Percentiles rank a stretch among this genome's conserved stretches.
These are phyloP conservation scores for Globisporangium emineosum DNA, from an alignment of 352 stramenopile genomes.

Conservation along the genomic window DNA sequence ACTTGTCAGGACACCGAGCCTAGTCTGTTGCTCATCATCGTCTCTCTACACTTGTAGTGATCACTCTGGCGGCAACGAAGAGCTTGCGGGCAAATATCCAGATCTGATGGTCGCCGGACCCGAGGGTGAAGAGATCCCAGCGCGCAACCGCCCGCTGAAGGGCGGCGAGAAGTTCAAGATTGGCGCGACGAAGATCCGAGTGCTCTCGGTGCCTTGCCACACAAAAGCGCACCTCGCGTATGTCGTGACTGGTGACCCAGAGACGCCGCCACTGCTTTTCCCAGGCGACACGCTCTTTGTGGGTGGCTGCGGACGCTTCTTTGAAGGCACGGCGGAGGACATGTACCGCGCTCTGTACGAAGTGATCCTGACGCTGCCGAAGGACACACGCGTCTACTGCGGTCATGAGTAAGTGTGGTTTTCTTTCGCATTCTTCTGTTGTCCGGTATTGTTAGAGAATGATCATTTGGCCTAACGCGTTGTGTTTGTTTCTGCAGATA, in stretches of 20 bases:
- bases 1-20: background rate
- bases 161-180: conserved; percentile 85
- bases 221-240: conserved; percentile 84
- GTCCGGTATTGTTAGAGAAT: background rate
- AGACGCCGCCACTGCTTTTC: conserved; percentile 79
- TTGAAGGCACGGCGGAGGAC: conserved; percentile 85
- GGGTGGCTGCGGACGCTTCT: conserved; percentile 82
- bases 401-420: conserved; percentile 63
- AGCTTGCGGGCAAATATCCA: conserved; percentile 64
- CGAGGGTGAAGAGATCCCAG: conserved; percentile 73
- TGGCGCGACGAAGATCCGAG: conserved; percentile 66
- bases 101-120: conserved; percentile 66
- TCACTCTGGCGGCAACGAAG: conserved; percentile 74
- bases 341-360: conserved; percentile 89
- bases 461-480: background rate
- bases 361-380: conserved; percentile 80
- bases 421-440: background rate
- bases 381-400: conserved; percentile 88
- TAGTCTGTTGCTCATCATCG: background rate
- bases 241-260: conserved; percentile 73
- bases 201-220: conserved; percentile 81
- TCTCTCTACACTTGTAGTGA: conserved; percentile 35
- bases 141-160: conserved; percentile 53
- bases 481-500: conserved; percentile 42
- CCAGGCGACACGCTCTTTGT: conserved; percentile 88